phyloP scores from a whole-genome alignment of 2,329 filamentous ascomycete genomes.

The Coleophoma cylindrospora region DNA sequence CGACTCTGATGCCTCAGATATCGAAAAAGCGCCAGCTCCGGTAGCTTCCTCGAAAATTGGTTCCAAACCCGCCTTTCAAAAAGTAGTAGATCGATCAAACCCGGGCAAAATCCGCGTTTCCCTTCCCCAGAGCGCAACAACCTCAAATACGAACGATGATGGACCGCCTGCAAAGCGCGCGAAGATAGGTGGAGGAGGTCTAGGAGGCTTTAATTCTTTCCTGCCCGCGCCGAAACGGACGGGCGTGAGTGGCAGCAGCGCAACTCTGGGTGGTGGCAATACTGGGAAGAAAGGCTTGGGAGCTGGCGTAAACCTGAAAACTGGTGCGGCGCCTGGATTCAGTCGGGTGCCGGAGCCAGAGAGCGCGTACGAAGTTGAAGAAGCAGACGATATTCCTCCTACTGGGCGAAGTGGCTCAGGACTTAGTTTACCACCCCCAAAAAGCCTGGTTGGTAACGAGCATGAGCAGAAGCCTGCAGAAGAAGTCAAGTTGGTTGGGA shows the following conservation, averaged over 20 bases:
- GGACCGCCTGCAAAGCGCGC: slow-evolving; percentile 68
- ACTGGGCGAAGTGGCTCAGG: slow-evolving; percentile 19
- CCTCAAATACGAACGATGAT: slow-evolving; percentile 31
- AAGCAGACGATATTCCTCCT: slow-evolving; percentile 15
- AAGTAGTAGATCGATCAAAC: slow-evolving; percentile 76
- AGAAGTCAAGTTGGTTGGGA: slow-evolving; percentile 67
- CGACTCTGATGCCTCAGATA: slow-evolving; percentile 59
- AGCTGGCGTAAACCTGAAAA: slow-evolving; percentile 70
- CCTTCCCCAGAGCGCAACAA: slow-evolving; percentile 47
- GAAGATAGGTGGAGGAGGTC: slow-evolving; percentile 56
- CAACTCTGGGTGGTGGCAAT: slow-evolving; percentile 23
- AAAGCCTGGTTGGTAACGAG: slow-evolving; percentile 45
- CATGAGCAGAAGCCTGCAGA: slow-evolving; percentile 48
- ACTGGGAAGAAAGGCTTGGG: slow-evolving; percentile 25
- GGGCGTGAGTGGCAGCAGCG: slow-evolving; percentile 33
- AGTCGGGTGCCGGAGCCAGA: slow-evolving; percentile 47
- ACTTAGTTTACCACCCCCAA: slow-evolving; percentile 36
- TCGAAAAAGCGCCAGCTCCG: slow-evolving; percentile 31
- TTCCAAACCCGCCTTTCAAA: slow-evolving; percentile 64
- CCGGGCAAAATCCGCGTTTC: slow-evolving; percentile 80
- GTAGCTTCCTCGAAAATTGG: slow-evolving; percentile 21
- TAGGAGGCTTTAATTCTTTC: slow-evolving; percentile 80
- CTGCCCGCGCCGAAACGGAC: slow-evolving; percentile 75
- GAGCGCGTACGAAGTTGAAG: slow-evolving; percentile 15
- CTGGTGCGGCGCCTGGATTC: slow-evolving; percentile 78